phyloP scores from a whole-genome alignment of 345 rosid species.

The Crucihimalaya himalaica region DNA sequence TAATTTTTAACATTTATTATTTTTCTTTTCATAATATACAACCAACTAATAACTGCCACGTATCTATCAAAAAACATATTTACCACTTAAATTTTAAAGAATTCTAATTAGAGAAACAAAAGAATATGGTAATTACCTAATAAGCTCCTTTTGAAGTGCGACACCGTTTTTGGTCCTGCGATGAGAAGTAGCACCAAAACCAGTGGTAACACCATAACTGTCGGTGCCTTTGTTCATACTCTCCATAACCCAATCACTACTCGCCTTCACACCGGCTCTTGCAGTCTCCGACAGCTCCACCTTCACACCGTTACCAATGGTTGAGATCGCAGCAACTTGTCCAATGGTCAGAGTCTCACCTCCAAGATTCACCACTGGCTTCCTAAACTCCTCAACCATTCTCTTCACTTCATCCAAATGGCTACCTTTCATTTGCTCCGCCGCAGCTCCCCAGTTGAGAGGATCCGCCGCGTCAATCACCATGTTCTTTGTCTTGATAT shows the following conservation, averaged over 20 bases:
- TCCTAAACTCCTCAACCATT: constrained; percentile 72
- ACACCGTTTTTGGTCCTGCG: constrained; percentile 71
- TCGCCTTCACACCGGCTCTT: constrained; percentile 63
- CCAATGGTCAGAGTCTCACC: constrained; percentile 81
- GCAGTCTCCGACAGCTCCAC: constrained; percentile 62
- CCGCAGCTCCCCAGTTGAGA: constrained; percentile 66
- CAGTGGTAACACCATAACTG: constrained; percentile 75
- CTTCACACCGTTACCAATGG: constrained; percentile 37
- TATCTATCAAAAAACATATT: neutral
- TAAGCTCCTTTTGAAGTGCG: constrained; percentile 73
- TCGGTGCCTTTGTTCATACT: constrained; percentile 75
- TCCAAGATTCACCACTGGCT: constrained; percentile 58
- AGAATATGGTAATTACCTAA: constrained; percentile 45
- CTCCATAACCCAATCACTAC: constrained; percentile 87
- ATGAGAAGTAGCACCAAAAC: constrained; percentile 79
- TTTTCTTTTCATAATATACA: neutral
- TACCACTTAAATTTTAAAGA: neutral
- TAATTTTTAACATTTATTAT: neutral
- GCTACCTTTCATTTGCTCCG: constrained; percentile 78
- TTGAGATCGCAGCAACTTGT: constrained; percentile 67
- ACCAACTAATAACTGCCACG: neutral
- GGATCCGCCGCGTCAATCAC: constrained; percentile 48
- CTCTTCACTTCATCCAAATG: constrained; percentile 80
- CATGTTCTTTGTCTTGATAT: constrained; percentile 24
- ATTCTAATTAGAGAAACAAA: neutral